phyloP scores from a whole-genome alignment of 2,329 filamentous ascomycete species.

The Scortechinia acanthostroma region DNA sequence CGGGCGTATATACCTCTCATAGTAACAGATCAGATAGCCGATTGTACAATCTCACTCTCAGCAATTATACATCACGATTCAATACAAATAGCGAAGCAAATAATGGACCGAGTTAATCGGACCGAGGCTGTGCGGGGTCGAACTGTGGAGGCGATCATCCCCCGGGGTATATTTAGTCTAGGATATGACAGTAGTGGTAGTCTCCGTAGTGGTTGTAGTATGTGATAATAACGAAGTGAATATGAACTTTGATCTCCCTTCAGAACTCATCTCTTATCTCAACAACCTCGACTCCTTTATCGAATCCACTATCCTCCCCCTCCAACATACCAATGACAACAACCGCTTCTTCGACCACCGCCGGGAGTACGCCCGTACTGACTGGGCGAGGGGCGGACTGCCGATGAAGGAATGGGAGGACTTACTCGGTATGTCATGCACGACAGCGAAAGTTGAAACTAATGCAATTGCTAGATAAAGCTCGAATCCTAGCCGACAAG shows the following conservation, averaged over 20 bases:
- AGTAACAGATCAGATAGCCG: too few species aligned
- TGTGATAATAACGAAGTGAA: too few species aligned
- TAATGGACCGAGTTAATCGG: too few species aligned
- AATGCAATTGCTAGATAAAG: conserved; percentile 18
- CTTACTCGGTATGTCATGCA: conserved; percentile 24
- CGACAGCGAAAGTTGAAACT: background rate
- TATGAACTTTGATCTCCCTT: conserved; percentile 49
- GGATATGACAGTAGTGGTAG: too few species aligned
- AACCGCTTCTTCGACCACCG: conserved; percentile 60
- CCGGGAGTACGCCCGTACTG: conserved; percentile 51
- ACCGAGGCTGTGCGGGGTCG: too few species aligned
- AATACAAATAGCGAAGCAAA: too few species aligned
- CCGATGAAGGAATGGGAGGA: conserved; percentile 51
- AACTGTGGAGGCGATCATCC: too few species aligned
- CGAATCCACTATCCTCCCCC: conserved; percentile 37
- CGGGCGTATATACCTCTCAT: too few species aligned
- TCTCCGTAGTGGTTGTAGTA: too few species aligned
- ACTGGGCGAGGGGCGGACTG: conserved; percentile 49
- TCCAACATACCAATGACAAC: conserved; percentile 48
- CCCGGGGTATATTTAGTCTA: too few species aligned
- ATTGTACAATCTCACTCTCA: too few species aligned
- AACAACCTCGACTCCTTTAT: conserved; percentile 48
- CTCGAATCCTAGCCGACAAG: conserved; percentile 40
- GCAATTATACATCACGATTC: too few species aligned
- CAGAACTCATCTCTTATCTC: conserved; percentile 36